Base-by-base conservation (phyloP, 2,329 filamentous ascomycete species). In the Venturia aucupariae region DNA sequence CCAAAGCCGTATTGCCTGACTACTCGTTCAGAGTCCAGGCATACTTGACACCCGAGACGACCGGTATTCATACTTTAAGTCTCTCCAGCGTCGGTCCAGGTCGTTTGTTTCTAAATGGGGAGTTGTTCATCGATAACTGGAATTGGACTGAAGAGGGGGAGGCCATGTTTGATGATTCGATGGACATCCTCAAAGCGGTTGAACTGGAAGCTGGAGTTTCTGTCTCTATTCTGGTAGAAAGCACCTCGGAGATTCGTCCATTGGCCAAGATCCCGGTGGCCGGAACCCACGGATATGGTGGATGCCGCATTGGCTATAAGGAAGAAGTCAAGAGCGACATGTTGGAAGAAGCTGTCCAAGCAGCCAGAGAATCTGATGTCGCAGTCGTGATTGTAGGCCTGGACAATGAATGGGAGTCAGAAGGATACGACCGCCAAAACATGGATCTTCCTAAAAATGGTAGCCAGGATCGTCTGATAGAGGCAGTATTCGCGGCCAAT, bases 301-400 rank as follows among this genome's bases (percentile, higher is more conserved):
- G 87, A 2, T 89, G 87, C 69, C 83, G 88, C 3, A 86, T 90
- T 61, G 88, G 88, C 0, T 89, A 88, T 72, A 85, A 87, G 71
- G 83, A 88, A 69, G 81, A 87, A 68, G 84, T 86, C 67, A 82
- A 83, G 69, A 85, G 92, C 64, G 76, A 82, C 61, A 81, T 75
- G 8, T 65, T 75, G 2, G 70, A 74, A 64, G 75, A 86, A 66
- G 89, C 90, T 0, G 87, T 88, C 0, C 79, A 82, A 35, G 78
- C 89, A 7, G 90, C 90, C 38, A 82, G 81, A 71, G 80, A 83
- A 51, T 86, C 87, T 1, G 89, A 93, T 65, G 88, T 92, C 71
- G 90, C 92, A 60, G 82, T 94, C 67, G 79, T 94, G 63, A 89
- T 90, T 71, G 87, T 86, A 1, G 90, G 90, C 1, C 81, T 94